phyloP scores from a whole-genome alignment of 805 yeast genomes.

The Helenozyma rhizophorensis region DNA sequence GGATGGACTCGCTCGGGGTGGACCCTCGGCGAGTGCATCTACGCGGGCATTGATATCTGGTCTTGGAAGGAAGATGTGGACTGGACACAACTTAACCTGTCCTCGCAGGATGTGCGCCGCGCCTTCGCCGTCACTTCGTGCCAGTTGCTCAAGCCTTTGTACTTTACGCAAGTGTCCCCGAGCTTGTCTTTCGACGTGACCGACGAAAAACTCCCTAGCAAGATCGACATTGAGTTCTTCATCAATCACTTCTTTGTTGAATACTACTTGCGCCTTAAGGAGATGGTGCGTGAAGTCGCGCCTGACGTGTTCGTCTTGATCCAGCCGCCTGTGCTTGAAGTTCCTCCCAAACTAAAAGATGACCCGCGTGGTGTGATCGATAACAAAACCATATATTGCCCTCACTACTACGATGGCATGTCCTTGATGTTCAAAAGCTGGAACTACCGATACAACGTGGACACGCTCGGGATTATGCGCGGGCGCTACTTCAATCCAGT shows the following conservation, averaged over 20 bases:
- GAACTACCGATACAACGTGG: slow-evolving; percentile 80
- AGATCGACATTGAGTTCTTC: slow-evolving; percentile 50
- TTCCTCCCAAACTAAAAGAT: slow-evolving; percentile 64
- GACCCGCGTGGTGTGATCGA: slow-evolving; percentile 50
- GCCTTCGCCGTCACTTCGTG: slow-evolving; percentile 16
- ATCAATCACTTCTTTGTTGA: slow-evolving; percentile 61
- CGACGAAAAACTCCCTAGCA: slow-evolving; percentile 29
- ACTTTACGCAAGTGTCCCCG: slow-evolving; percentile 25
- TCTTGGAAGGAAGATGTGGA: slow-evolving; percentile 29
- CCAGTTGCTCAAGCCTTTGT: slow-evolving; percentile 26
- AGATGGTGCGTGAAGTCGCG: slow-evolving; percentile 40
- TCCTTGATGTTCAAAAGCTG: slow-evolving; percentile 88
- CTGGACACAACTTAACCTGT: slow-evolving; percentile 14
- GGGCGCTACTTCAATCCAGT: slow-evolving; percentile 70
- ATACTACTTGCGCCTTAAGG: slow-evolving; percentile 51
- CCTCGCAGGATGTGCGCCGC: slow-evolving; percentile 29
- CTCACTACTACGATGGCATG: slow-evolving; percentile 94
- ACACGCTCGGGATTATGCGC: slow-evolving; percentile 83
- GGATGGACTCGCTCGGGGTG: slow-evolving; percentile 69
- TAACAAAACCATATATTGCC: slow-evolving; percentile 64
- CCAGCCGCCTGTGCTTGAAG: slow-evolving; percentile 78
- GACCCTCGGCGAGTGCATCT: slow-evolving; percentile 72
- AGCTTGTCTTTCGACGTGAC: slow-evolving; percentile 6
- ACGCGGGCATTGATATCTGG: slow-evolving; percentile 83
- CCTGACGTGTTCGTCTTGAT: slow-evolving; percentile 54